phyloP scores from a whole-genome alignment of 345 rosid genomes.

The Syzygium grande region DNA sequence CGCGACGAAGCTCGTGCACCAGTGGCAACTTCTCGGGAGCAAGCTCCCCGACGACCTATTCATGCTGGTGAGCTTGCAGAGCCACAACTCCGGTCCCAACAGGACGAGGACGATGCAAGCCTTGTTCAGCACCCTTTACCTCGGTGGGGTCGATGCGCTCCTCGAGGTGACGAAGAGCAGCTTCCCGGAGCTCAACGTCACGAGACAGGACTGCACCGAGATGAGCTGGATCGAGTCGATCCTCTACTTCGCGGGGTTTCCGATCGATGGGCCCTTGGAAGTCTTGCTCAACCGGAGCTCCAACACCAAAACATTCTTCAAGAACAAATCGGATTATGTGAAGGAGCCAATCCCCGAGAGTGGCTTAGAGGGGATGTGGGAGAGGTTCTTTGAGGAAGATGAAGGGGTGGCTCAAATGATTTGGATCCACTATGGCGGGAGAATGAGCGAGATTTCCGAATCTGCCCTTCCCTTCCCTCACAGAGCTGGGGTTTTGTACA shows the following conservation, averaged over 20 bases:
- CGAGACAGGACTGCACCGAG: slow-evolving; percentile 8
- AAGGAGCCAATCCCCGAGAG: slow-evolving; percentile 7
- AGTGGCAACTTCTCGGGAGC: background rate
- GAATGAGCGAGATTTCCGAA: slow-evolving; percentile 16
- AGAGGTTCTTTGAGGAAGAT: background rate
- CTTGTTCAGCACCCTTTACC: slow-evolving; percentile 8
- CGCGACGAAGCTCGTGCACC: background rate
- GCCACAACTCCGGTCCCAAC: background rate
- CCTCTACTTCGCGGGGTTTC: slow-evolving; percentile 2
- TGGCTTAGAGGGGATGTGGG: slow-evolving; percentile 12
- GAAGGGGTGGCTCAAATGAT: background rate
- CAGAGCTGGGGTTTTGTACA: slow-evolving; percentile 16
- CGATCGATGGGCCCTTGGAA: background rate
- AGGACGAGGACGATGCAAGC: background rate
- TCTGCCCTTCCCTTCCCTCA: slow-evolving; percentile 22
- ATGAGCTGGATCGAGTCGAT: slow-evolving; percentile 19
- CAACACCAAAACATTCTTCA: background rate
- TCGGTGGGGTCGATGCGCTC: slow-evolving; percentile 7
- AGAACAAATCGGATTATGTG: slow-evolving; percentile 20
- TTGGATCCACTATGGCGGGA: slow-evolving; percentile 16
- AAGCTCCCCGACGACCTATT: background rate
- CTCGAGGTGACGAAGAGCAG: slow-evolving; percentile 3
- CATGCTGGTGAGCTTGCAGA: background rate
- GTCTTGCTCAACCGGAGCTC: slow-evolving; percentile 5
- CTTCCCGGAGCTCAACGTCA: slow-evolving; percentile 15